Base-by-base conservation (phyloP, 176 grass and related monocot genomes). In the Oryza glumipatula region DNA sequence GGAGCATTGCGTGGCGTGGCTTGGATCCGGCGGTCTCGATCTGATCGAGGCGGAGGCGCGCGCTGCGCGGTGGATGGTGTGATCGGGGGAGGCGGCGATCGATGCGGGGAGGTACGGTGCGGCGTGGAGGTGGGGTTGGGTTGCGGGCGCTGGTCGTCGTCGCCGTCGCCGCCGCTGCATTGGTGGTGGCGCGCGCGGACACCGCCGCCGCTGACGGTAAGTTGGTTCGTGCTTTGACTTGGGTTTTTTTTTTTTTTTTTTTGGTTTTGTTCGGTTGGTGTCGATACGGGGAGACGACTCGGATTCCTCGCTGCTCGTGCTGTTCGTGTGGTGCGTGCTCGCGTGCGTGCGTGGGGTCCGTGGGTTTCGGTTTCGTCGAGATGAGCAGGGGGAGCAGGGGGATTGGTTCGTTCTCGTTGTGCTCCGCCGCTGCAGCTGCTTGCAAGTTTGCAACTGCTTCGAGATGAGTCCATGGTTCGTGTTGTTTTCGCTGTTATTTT, bases 181-280 rank as follows among this genome's bases (percentile, higher is more conserved):
- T 84, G 85, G 51, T 19, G 85, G 67, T 30, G 38, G 89, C 9
- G 81, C 12, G 70, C 65, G 80, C 89, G 33, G 65, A 65, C 81
- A 91, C 89, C 33, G 81, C 80, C 72, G 70, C 81, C 1, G 54
- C 81, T 15, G 89, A 91, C 65, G 85, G 89, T 91, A 76, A 58
- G 82, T 33, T 0, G 26, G 36, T 22, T 24, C 54, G 10, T 10
- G 11, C 26, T 48, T 48, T 7, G 17, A 21, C 47, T 24, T 33
- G 19, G 1, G 0, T 3, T 52, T 19, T 63, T 63, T 36, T 36
- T 35, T 35, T 33, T 33, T 33, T 35, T 35, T 35, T 35, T 35
- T 35, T 35, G 33, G 28, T 7, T 84, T 26, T 22, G 60, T 60
- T 60, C 46, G 22, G 70, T 73, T 21, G 51, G 39, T 11, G 45